A percentile compares a stretch with the other conserved stretches of the same genome.
Conservation (phyloP, 371 early-diverging fungal genomes). For the Syncephalastrum sp. region DNA sequence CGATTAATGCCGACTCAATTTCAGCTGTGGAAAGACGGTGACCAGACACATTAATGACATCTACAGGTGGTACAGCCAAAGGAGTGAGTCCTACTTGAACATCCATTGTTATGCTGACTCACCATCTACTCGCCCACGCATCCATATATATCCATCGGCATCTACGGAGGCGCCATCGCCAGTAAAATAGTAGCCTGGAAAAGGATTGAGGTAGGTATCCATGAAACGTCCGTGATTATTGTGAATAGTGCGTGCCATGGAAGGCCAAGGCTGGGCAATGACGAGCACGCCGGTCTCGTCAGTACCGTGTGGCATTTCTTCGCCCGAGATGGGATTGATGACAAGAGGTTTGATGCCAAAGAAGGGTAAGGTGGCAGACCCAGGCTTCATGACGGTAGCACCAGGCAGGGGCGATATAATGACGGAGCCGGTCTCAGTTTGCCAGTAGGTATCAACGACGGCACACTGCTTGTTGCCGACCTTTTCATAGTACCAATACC, state of each 20-base stretch:
- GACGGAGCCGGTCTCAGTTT: conserved; percentile 97
- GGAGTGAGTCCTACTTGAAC: not conserved
- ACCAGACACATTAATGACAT: conserved; percentile 98
- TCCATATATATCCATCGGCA: conserved; percentile 91
- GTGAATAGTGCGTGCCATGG: conserved; percentile 90
- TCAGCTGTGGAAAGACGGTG: conserved; percentile 97
- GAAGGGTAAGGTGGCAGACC: conserved; percentile 95
- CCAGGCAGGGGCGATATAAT: conserved; percentile 91
- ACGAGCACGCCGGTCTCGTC: conserved; percentile 89
- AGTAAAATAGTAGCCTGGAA: conserved; percentile 86
- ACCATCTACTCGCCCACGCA: conserved; percentile 90
- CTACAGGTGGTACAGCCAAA: not conserved
- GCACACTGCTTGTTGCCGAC: conserved; percentile 86
- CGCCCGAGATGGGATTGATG: conserved; percentile 81
- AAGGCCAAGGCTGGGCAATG: conserved; percentile 89
- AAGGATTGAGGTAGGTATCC: conserved; percentile 86
- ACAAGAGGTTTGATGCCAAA: conserved; percentile 93
- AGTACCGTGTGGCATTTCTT: conserved; percentile 61
- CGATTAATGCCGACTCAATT: conserved; percentile 87
- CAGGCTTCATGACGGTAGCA: conserved; percentile 87
- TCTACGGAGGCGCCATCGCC: conserved; percentile 90
- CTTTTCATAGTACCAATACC: conserved; percentile 93
- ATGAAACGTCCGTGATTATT: conserved; percentile 87
- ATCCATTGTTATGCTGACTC: conserved; percentile 7
- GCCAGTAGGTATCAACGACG: conserved; percentile 98